These are phyloP conservation scores for Trichosporon sp. DNA, from an alignment of 1,284 basidiomycete genomes.

Conservation along the genomic window DNA sequence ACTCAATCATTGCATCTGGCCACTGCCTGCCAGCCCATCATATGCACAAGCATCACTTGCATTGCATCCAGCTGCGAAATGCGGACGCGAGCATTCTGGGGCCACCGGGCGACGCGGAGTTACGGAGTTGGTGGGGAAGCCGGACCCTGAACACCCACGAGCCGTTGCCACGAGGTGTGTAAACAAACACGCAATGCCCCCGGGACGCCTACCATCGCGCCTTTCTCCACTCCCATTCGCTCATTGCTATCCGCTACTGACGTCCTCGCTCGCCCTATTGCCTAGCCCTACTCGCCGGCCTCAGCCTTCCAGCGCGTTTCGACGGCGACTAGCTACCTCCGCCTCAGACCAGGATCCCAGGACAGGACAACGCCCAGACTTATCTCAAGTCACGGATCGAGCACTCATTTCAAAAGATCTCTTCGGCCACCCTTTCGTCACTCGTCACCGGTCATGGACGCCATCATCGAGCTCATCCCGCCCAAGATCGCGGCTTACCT, in stretches of 20 bases:
- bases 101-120: too few species aligned
- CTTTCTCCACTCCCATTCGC: conserved; percentile 5
- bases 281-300: too few species aligned
- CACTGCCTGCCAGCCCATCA: not conserved
- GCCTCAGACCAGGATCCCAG: not conserved
- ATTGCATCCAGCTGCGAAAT: not conserved
- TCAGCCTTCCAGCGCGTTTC: not conserved
- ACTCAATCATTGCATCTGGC: not conserved
- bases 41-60: not conserved
- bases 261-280: not conserved
- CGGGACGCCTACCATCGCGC: conserved; percentile 5
- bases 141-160: not conserved
- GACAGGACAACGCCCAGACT: not conserved
- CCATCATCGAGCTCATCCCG: conserved; percentile 19
- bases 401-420: not conserved
- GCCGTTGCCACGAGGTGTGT: not conserved
- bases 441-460: conserved; percentile 9
- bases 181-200: not conserved
- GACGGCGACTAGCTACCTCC: not conserved
- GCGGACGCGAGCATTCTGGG: not conserved
- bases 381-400: not conserved
- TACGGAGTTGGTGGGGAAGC: not conserved
- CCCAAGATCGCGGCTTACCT: conserved; percentile 17
- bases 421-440: not conserved
- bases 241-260: not conserved